phyloP scores from a whole-genome alignment of 805 yeast species.

The Lipomyces oligophaga region DNA sequence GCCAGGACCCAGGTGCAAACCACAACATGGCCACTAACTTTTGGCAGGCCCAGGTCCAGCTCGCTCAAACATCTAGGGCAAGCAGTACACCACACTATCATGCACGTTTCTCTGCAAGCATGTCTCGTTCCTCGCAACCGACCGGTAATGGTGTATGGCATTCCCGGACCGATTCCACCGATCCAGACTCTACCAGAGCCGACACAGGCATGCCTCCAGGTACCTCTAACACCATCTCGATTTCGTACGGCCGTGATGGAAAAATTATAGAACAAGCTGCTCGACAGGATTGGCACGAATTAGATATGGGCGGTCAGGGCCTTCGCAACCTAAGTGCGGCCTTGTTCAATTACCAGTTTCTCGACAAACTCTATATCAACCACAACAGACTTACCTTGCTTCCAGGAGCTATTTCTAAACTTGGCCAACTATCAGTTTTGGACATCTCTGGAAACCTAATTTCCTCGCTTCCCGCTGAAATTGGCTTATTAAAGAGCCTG shows the following conservation, averaged over 20 bases:
- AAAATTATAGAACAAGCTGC: too few relatives aligned
- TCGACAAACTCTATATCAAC: constrained; percentile 80
- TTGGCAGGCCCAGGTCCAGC: constrained; percentile 79
- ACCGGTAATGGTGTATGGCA: constrained; percentile 33
- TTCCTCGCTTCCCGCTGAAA: constrained; percentile 69
- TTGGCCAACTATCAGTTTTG: constrained; percentile 71
- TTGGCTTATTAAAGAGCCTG: constrained; percentile 77
- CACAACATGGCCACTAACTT: constrained; percentile 17
- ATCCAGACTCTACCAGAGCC: too few relatives aligned
- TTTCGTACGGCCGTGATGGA: too few relatives aligned
- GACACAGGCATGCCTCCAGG: too few relatives aligned
- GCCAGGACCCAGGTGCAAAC: not conserved
- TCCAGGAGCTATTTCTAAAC: constrained; percentile 64
- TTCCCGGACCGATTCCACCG: too few relatives aligned
- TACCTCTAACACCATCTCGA: too few relatives aligned
- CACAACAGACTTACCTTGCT: constrained; percentile 71
- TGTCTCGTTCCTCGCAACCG: constrained; percentile 48
- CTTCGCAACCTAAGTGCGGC: constrained; percentile 65
- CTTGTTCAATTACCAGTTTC: constrained; percentile 73
- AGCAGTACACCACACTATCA: constrained; percentile 71
- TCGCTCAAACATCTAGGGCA: constrained; percentile 66
- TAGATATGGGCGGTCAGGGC: constrained; percentile 90
- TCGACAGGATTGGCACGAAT: constrained; percentile 66
- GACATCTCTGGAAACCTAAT: constrained; percentile 80
- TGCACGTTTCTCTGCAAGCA: constrained; percentile 76